Conservation (phyloP, 176 grass and related monocot species). For the Phoenix roebelenii region DNA sequence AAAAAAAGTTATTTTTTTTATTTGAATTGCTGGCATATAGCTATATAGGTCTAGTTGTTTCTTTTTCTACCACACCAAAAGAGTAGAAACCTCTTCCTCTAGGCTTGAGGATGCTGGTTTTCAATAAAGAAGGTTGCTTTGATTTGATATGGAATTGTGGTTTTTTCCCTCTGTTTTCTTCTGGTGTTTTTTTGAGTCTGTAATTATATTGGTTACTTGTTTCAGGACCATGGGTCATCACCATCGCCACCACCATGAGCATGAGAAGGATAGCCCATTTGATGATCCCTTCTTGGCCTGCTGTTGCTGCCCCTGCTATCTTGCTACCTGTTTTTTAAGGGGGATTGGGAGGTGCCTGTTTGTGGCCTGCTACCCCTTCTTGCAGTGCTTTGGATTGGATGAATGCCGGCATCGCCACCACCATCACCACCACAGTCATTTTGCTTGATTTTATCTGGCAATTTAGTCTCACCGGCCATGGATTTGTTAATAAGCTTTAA, state of each 20-base stretch:
- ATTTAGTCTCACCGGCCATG: too few relatives aligned
- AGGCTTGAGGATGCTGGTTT: too few relatives aligned
- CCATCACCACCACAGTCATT: background rate
- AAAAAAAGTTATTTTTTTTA: too few relatives aligned
- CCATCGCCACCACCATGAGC: constrained; percentile 2
- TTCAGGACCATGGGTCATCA: constrained; percentile 12
- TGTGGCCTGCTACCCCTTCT: constrained; percentile 5
- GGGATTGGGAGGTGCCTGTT: background rate
- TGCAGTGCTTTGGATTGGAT: constrained; percentile 12
- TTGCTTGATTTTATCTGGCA: background rate
- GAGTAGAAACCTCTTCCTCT: too few relatives aligned
- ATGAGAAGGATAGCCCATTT: background rate
- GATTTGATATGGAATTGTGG: background rate
- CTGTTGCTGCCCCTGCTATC: constrained; percentile 10
- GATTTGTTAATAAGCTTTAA: too few relatives aligned
- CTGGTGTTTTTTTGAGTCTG: background rate
- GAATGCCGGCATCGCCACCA: constrained; percentile 4
- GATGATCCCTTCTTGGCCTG: constrained; percentile 2
- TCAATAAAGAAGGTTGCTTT: background rate
- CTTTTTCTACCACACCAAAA: too few relatives aligned
- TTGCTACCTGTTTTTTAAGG: background rate
- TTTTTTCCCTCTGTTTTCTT: background rate
- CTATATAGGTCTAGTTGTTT: too few relatives aligned
- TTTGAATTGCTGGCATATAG: too few relatives aligned
- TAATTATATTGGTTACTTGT: background rate